Evolutionary conservation across 2,329 filamentous ascomycete genomes (phyloP).

Genomic region (Colletotrichum orbiculare): DNA sequence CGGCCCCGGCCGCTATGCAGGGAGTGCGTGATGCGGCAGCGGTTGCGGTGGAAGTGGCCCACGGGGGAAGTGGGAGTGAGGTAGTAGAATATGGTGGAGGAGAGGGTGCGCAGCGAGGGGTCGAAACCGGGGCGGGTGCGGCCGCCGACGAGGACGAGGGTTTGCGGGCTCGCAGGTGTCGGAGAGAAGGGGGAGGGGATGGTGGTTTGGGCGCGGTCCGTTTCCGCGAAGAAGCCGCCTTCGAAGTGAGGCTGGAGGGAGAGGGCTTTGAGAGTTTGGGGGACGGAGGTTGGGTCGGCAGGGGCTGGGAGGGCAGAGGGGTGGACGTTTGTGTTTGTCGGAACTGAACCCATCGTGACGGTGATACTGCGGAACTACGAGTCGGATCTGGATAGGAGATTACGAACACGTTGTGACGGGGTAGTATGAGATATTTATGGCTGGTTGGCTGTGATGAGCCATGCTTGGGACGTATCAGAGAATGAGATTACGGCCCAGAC

Average conservation of each 20-base stretch:
- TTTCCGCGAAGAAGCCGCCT: slow-evolving; percentile 73
- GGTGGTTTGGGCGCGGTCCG: slow-evolving; percentile 62
- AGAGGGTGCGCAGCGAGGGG: no score
- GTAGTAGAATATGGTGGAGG: no score
- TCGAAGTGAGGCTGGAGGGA: slow-evolving; percentile 67
- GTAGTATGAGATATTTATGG: no score
- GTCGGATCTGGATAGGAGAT: background rate
- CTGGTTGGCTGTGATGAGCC: background rate
- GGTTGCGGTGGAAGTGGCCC: no score
- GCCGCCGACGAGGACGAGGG: slow-evolving; percentile 52
- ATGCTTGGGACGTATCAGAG: background rate
- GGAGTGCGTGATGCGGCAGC: no score
- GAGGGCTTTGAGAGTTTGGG: slow-evolving; percentile 51
- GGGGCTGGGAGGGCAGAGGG: slow-evolving; percentile 29
- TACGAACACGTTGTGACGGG: no score
- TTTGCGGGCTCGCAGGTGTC: slow-evolving; percentile 49
- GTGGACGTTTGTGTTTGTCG: background rate
- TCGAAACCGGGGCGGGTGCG: no score
- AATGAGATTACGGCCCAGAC: background rate
- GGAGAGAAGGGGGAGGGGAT: slow-evolving; percentile 66
- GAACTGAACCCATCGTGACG: slow-evolving; percentile 12
- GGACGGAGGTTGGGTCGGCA: slow-evolving; percentile 33
- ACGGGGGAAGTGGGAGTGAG: no score
- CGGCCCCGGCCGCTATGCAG: no score
- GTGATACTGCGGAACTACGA: background rate